Base-by-base conservation (phyloP, 441 rosid genomes). In the Metrosideros polymorpha region DNA sequence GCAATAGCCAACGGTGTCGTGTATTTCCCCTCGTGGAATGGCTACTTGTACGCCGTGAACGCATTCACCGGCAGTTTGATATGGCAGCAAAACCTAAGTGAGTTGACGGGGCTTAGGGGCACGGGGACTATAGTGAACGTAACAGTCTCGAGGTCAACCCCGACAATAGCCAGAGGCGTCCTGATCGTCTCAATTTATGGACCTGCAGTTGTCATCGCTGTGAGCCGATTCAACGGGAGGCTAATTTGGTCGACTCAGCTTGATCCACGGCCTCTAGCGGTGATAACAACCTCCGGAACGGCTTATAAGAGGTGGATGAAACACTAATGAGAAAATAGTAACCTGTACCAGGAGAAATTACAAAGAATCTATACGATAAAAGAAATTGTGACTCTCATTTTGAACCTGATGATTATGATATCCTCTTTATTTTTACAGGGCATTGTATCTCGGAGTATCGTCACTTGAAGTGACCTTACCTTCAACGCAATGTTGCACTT, bases 1-100 rank as follows among this genome's bases (percentile, higher is more conserved):
- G 88, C 93, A 18, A 90, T 92, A 63, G 88, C 82, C 49, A 45
- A 90, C 45, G 87, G 89, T 27, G 84, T 86, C 30, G 79, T 90
- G 57, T 92, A 92, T 82, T 92, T 92, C 32, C 91, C 94, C 14
- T 89, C 91, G 88, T 92, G 93, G 94, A 93, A 92, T 84, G 92
- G 94, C 6, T 86, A 85, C 61, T 27, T 91, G 19, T 89, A 86
- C 82, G 92, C 92, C 29, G 91, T 90, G 14, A 89, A 88, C 2
- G 89, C 89, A 14, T 61, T 84, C 32, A 87, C 88, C 88, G 92
- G 95, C 2, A 71, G 87, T 51, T 89, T 87, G 30, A 47, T 91
- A 39, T 92, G 93, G 94, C 82, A 90, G 76, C 79, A 89, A 82
- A 86, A 87, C 76, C 83, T 90, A 87, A 63, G 83, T 4, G 82